Percentiles rank a stretch among this genome's conserved stretches.
Evolutionary conservation across 352 stramenopile species (phyloP).

Genomic region (Globisporangium iwayamae): DNA sequence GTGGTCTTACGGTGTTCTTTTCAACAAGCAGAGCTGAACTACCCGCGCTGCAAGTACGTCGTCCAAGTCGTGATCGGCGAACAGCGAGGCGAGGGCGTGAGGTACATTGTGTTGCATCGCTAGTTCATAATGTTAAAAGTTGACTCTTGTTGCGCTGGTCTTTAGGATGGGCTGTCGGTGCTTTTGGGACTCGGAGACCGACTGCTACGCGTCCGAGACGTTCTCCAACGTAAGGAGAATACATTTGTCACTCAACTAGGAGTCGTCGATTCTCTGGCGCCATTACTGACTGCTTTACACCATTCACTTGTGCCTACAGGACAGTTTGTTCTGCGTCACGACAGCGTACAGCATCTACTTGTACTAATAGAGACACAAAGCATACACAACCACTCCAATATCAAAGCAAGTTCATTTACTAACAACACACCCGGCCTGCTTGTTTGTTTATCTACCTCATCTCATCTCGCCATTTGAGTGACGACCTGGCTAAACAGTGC

Average conservation of each 20-base stretch:
- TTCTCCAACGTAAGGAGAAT: slow-evolving; percentile 71
- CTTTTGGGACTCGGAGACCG: slow-evolving; percentile 89
- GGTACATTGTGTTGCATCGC: slow-evolving; percentile 22
- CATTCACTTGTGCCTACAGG: slow-evolving; percentile 29
- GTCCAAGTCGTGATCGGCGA: slow-evolving; percentile 90
- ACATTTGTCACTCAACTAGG: no score
- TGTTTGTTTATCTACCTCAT: no score
- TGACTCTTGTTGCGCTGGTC: neutral
- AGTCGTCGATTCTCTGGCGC: no score
- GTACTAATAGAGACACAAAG: slow-evolving; percentile 41
- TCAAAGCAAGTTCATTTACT: neutral
- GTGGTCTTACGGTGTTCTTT: no score
- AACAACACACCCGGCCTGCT: no score
- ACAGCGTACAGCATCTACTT: slow-evolving; percentile 88
- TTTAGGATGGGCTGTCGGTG: slow-evolving; percentile 86
- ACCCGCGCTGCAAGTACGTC: slow-evolving; percentile 87
- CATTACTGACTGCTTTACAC: neutral
- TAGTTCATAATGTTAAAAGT: no score
- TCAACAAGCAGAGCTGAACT: slow-evolving; percentile 44
- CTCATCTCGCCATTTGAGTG: slow-evolving; percentile 26
- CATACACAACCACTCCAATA: neutral
- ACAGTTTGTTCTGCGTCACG: slow-evolving; percentile 87
- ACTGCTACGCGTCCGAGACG: slow-evolving; percentile 87
- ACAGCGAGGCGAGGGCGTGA: slow-evolving; percentile 83
- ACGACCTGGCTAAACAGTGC: slow-evolving; percentile 71